Evolutionary conservation across 805 yeast genomes (phyloP).

Genomic region (Wickerhamomyces chaumierensis): DNA sequence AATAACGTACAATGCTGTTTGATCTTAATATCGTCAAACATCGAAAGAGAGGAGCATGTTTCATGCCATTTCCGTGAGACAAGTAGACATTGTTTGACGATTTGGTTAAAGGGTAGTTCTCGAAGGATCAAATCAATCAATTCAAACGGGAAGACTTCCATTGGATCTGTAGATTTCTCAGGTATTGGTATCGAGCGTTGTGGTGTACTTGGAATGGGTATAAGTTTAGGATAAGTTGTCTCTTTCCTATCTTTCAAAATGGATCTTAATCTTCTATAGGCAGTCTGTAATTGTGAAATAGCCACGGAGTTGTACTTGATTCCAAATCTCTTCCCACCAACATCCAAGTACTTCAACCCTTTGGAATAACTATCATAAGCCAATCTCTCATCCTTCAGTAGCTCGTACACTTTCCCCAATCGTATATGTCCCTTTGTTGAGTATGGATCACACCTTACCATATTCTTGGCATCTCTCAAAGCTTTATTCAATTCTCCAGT

Average conservation of each 20-base stretch:
- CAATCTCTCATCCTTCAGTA: slow-evolving; percentile 1
- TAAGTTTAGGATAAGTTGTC: neutral
- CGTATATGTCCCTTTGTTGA: slow-evolving; percentile 16
- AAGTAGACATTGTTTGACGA: slow-evolving; percentile 3
- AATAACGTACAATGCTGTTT: slow-evolving; percentile 4
- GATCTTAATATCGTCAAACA: slow-evolving; percentile 9
- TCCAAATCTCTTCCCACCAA: slow-evolving; percentile 6
- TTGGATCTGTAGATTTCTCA: slow-evolving; percentile 1
- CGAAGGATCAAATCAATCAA: slow-evolving; percentile 2
- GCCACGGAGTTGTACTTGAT: slow-evolving; percentile 5
- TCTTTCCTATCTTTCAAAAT: neutral
- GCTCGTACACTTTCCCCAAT: slow-evolving; percentile 7
- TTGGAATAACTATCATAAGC: slow-evolving; percentile 5
- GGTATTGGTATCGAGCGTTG: neutral
- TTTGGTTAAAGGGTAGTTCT: slow-evolving; percentile 1
- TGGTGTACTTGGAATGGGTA: neutral
- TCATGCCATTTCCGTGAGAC: slow-evolving; percentile 13
- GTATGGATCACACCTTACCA: slow-evolving; percentile 15
- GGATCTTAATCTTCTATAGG: slow-evolving; percentile 2
- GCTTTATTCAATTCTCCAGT: slow-evolving; percentile 7
- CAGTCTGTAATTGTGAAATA: slow-evolving; percentile 1
- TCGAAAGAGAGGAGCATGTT: slow-evolving; percentile 5
- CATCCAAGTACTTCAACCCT: slow-evolving; percentile 8
- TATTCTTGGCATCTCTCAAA: slow-evolving; percentile 9
- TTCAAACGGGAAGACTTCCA: slow-evolving; percentile 6